Evolutionary conservation across 768 basidiomycete species (phyloP).

Genomic region (Tulasnella sp.): DNA sequence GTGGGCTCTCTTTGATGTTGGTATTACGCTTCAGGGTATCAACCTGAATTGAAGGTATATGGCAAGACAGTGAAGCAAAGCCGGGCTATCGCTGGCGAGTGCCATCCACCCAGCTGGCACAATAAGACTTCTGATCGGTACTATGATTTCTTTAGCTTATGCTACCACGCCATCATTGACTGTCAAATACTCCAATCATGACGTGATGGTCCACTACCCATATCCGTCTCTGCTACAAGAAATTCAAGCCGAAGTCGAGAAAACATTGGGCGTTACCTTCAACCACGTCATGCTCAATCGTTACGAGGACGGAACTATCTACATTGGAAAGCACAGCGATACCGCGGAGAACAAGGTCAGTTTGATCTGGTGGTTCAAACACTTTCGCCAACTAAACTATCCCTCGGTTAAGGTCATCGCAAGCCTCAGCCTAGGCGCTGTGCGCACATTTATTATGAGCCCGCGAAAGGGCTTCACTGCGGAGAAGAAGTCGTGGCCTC

Average conservation of each 20-base stretch:
- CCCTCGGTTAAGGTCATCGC: constrained; percentile 36
- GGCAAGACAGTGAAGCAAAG: constrained; percentile 31
- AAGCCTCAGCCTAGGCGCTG: constrained; percentile 31
- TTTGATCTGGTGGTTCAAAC: no score
- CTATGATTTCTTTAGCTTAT: constrained; percentile 27
- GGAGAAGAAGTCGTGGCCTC: constrained; percentile 23
- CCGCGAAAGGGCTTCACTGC: constrained; percentile 23
- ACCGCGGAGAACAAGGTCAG: constrained; percentile 25
- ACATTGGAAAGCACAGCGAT: constrained; percentile 25
- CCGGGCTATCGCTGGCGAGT: constrained; percentile 27
- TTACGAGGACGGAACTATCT: constrained; percentile 31
- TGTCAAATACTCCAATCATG: constrained; percentile 30
- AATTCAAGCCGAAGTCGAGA: constrained; percentile 27
- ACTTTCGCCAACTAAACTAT: no score
- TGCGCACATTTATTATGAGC: constrained; percentile 31
- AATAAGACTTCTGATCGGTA: neutral
- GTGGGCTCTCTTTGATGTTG: neutral
- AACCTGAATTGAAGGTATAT: constrained; percentile 33
- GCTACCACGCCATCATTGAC: constrained; percentile 25
- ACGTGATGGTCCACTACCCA: constrained; percentile 28
- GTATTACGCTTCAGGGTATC: constrained; percentile 27
- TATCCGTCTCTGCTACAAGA: constrained; percentile 27
- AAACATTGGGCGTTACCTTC: constrained; percentile 27
- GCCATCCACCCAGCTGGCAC: neutral
- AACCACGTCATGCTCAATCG: constrained; percentile 35